Evolutionary conservation across 148 eudicot species (phyloP), one percentile per base, ranked within the genome.

Genomic region (Chenopodium quinoa): DNA sequence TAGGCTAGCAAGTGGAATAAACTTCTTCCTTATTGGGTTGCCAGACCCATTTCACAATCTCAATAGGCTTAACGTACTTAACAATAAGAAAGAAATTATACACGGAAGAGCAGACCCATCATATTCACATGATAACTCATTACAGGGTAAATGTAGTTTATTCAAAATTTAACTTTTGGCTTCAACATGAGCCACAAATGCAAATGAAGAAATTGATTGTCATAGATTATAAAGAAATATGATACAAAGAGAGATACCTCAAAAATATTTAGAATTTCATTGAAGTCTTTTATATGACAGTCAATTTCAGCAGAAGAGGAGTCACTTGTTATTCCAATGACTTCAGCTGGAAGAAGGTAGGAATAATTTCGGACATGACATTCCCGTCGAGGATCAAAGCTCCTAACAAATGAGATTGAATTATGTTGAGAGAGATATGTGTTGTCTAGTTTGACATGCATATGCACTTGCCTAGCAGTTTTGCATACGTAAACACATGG

Each of bases 331-430:
- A 95, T 89, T 83, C 98, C 98, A 81, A 95, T 93, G 58, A 93
- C 75, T 81, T 91, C 94, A 79, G 90, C 90, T 1, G 97, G 98
- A 85, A 93, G 96, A 68, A 95, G 94, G 80, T 95, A 95, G 77
- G 94, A 87, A 83, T 95, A 95, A 80, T 89, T 91, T 54, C 98
- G 93, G 56, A 93, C 78, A 70, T 86, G 85, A 83, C 98, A 95
- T 84, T 95, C 98, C 77, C 91, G 86, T 77, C 97, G 91, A 78
- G 92, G 91, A 87, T 93, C 93, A 88, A 93, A 95, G 86, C 90
- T 91, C 89, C 98, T 93, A 82, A 78, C 29, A 72, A 72, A 65
- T 19, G 32, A 9, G 9, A 37, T 16, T 4, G 25, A 40, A 56
- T 11, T 22, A 23, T 20, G 56, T 4, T 75, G 37, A 77, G 73